Evolutionary conservation across 306 rosid genomes (phyloP), one percentile per base, ranked within the genome.

Genomic region (Calophaca sinica): DNA sequence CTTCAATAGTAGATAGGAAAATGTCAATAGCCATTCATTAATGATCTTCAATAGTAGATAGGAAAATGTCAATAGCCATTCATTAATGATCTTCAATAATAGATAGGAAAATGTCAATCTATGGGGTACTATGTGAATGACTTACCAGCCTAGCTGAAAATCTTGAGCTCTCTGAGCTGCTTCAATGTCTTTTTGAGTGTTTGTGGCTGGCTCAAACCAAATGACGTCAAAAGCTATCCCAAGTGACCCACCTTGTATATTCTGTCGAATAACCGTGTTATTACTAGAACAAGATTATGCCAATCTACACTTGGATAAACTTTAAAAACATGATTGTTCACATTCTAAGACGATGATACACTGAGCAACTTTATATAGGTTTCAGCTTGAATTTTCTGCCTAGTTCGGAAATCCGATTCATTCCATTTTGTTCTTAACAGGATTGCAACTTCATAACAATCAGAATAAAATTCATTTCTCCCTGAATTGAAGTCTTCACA

Each of bases 91-190:
- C 42, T 74, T 68, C 41, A 2, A 44, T 29, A 3, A 1, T 52
- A 14, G 42, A 58, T 57, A 39, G 55, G 54, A 4, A 70, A 6
- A 32, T 11, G 36, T 32, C 53, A 79, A 4, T 62, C 12, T 33
- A 6, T 20, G 26, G 42, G 38, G 26, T 49, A 70, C 28, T n/a
- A 8, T 58, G 80, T 35, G 28, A 48, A 50, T 38, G 57, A 83
- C 68, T 75, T 80, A 96, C 99, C 99, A 96, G 72, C 99, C 98
- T 15, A 96, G 88, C 85, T 92, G 98, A 90, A 96, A 96, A 77
- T 96, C 99, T 72, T 89, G 96, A 44, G 98, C 99, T 85, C 96
- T 83, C 62, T 92, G 78, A 39, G 99, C 66, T 29, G 98, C 99
- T 52, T 85, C 85, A 73, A 87, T 86, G 77, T 92, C 91, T 38